Conservation (phyloP, 2,329 filamentous ascomycete species). For the Diaporthe humulicola region DNA sequence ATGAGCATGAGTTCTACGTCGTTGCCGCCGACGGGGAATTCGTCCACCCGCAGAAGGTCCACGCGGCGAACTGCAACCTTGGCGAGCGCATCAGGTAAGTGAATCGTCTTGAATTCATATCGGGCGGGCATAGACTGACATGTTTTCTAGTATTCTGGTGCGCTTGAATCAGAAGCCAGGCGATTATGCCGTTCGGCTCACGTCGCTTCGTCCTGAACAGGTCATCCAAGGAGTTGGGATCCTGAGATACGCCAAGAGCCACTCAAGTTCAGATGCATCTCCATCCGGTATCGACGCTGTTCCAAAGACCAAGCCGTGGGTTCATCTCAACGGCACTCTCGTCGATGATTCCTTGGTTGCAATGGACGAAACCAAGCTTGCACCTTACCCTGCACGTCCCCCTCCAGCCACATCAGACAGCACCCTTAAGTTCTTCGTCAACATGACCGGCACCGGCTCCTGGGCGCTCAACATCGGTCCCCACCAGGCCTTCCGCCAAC, state of each 20-base stretch:
- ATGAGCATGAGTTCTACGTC: constrained; percentile 42
- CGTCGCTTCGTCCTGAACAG: constrained; percentile 40
- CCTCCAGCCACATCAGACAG: constrained; percentile 37
- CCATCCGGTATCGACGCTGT: not conserved
- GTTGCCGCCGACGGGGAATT: constrained; percentile 41
- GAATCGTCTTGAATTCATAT: too few relatives aligned
- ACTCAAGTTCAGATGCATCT: not conserved
- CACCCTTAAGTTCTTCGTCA: constrained; percentile 41
- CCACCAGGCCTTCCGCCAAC: constrained; percentile 42
- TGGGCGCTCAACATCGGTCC: constrained; percentile 42
- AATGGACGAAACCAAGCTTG: constrained; percentile 40
- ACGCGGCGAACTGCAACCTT: constrained; percentile 40
- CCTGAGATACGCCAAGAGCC: constrained; percentile 35
- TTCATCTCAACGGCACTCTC: constrained; percentile 41
- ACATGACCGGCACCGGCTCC: constrained; percentile 39
- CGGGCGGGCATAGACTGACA: not conserved
- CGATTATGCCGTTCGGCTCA: constrained; percentile 40
- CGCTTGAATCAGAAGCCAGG: constrained; percentile 37
- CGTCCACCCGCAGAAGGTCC: constrained; percentile 40
- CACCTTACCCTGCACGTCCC: constrained; percentile 37
- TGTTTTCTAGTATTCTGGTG: constrained; percentile 37
- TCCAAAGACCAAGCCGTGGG: constrained; percentile 39
- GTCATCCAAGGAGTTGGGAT: constrained; percentile 41
- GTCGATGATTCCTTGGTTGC: constrained; percentile 5
- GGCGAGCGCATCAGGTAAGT: constrained; percentile 41